Evolutionary conservation across 2,329 filamentous ascomycete genomes (phyloP), one percentile per base, ranked within the genome.

Genomic region (Colletotrichum zoysiae): DNA sequence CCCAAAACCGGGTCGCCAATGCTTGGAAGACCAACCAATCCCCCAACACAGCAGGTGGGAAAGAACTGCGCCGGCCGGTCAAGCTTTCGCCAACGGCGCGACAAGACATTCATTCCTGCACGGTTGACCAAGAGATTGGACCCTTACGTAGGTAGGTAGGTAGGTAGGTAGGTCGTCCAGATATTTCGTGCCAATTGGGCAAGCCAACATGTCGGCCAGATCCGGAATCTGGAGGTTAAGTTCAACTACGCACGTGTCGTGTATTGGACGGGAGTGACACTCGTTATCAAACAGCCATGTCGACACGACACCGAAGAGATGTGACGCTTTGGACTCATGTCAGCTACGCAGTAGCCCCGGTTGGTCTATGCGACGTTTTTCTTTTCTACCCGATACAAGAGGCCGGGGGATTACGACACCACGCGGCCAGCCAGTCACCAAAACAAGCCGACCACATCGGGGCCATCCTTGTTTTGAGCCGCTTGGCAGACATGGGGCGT

Each of bases 51-150:
- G 55, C 51, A 51, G 40, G 60, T 3, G 16, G 14, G 5, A 56
- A 30, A 9, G 40, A 48, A 48, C 5, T n/a, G 20, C 20, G 26
- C 26, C 26, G 51, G 26, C 26, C 26, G 51, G 48, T 73, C 70
- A 73, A 73, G 70, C 70, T 73, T 73, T 70, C 62, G 70, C 70
- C 66, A 73, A 73, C 35, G 20, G 42, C 26, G n/a, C 40, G 58
- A 59, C 65, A 58, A 68, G 69, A 57, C 26, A 26, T 26, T 55
- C 26, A 26, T 26, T 55, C 50, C 68, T 67, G 64, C 57, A 68
- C 42, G 57, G 58, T 58, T 53, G 48, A 62, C 51, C 51, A 67
- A 61, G 42, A 44, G 68, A 53, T 26, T 53, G 23, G 68, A 59
- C 65, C 68, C 68, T 63, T 38, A 9, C 35, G 35, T 35, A 35